These are phyloP conservation scores for Mediolabrus comicus DNA, from an alignment of 108 stramenopile genomes.

Conservation along the genomic window DNA sequence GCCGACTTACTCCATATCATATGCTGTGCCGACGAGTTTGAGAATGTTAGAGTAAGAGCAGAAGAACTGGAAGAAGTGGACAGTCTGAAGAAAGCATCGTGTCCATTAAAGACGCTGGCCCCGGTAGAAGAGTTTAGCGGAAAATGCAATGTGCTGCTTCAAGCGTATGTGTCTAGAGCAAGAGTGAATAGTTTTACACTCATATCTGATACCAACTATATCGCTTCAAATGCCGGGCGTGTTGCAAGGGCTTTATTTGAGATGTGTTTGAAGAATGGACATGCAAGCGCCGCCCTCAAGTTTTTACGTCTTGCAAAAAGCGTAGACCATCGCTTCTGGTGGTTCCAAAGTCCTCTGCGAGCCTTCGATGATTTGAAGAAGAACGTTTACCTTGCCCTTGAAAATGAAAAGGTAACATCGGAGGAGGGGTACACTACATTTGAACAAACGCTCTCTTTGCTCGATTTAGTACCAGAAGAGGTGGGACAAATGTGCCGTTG, in stretches of 20 bases:
- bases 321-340: constrained; percentile 94
- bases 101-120: constrained; percentile 50
- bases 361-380: constrained; percentile 85
- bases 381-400: constrained; percentile 74
- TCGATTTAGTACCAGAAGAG: constrained; percentile 93
- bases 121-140: constrained; percentile 81
- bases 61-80: constrained; percentile 93
- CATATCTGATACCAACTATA: constrained; percentile 95
- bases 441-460: constrained; percentile 60
- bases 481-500: constrained; percentile 84
- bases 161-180: constrained; percentile 83
- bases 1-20: constrained; percentile 81
- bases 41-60: constrained; percentile 90
- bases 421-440: constrained; percentile 55
- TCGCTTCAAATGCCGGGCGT: constrained; percentile 95
- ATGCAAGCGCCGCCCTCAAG: constrained; percentile 76
- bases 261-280: constrained; percentile 80
- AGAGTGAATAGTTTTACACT: constrained; percentile 88
- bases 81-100: constrained; percentile 51
- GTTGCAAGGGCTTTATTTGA: constrained; percentile 97
- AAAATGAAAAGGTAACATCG: constrained; percentile 48
- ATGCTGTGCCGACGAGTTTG: constrained; percentile 94
- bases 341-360: constrained; percentile 93
- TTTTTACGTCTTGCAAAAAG: constrained; percentile 91
- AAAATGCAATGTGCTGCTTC: constrained; percentile 93